Conservation (phyloP, 2,329 filamentous ascomycete species). For the Rasamsonia emersonii region DNA sequence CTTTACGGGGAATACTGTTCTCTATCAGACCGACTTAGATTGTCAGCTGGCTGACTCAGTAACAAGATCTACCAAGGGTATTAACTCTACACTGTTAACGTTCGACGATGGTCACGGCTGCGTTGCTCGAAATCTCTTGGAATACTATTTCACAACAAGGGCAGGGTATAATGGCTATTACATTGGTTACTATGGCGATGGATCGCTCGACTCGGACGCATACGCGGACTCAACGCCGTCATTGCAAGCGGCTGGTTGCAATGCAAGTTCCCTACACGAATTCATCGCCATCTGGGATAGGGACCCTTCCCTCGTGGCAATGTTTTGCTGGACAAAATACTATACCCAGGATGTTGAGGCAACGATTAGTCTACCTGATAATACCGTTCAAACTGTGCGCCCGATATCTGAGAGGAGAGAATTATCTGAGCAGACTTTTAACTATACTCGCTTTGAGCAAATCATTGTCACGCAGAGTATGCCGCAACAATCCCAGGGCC, state of each 20-base stretch:
- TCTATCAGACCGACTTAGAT: conserved; percentile 21
- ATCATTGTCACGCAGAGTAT: conserved; percentile 17
- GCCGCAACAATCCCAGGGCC: conserved; percentile 2
- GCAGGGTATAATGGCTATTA: conserved; percentile 1
- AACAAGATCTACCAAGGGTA: neutral
- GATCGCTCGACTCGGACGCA: neutral
- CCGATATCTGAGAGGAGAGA: conserved; percentile 11
- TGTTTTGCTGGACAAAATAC: conserved; percentile 41
- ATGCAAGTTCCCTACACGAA: conserved; percentile 23
- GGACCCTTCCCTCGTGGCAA: conserved; percentile 20
- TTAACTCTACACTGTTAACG: neutral
- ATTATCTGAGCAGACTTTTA: conserved; percentile 23
- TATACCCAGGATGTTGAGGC: conserved; percentile 38
- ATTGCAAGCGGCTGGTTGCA: too few species aligned
- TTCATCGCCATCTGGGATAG: conserved; percentile 29
- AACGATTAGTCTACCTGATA: conserved; percentile 23
- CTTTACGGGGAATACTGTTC: conserved; percentile 15
- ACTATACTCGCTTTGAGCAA: conserved; percentile 32
- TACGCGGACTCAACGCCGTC: neutral
- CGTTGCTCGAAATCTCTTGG: neutral
- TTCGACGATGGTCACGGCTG: conserved; percentile 6
- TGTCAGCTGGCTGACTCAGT: neutral
- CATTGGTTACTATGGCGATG: neutral
- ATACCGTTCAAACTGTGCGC: conserved; percentile 14
- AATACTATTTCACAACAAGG: neutral